Percentiles rank a stretch among this genome's conserved stretches.
These are phyloP conservation scores for Pelargonium citronellum DNA, from an alignment of 441 rosid species.

Conservation along the genomic window DNA sequence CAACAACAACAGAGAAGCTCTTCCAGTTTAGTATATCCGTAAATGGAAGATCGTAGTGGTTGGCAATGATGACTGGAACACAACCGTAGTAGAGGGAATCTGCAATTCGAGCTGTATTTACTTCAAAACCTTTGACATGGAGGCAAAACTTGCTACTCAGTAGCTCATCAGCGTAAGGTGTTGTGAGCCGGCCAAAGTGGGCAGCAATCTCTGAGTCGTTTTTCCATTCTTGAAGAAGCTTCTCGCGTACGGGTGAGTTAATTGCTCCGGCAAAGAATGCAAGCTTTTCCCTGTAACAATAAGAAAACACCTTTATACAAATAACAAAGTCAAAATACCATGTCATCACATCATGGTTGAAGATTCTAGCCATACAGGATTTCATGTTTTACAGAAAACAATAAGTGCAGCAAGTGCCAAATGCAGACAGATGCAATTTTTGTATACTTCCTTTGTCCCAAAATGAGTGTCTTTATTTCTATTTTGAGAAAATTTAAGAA, in stretches of 20 bases:
- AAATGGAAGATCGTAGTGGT: constrained; percentile 58
- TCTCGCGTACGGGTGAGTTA: constrained; percentile 51
- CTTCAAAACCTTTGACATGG: constrained; percentile 66
- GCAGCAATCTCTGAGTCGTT: constrained; percentile 49
- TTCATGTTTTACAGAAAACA: too few species aligned
- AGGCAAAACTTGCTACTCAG: constrained; percentile 59
- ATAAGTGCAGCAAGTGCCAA: too few species aligned
- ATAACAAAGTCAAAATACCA: too few species aligned
- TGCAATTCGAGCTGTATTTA: constrained; percentile 52
- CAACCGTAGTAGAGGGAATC: constrained; percentile 53
- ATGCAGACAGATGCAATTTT: too few species aligned
- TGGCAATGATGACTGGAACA: constrained; percentile 53
- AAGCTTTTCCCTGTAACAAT: constrained; percentile 38
- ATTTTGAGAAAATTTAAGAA: too few species aligned
- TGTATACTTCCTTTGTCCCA: not conserved
- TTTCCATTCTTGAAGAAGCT: constrained; percentile 42
- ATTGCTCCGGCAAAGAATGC: constrained; percentile 58
- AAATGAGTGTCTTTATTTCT: too few species aligned
- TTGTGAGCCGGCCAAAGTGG: constrained; percentile 40
- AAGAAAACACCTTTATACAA: too few species aligned
- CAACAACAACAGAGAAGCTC: constrained; percentile 46
- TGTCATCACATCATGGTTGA: too few species aligned
- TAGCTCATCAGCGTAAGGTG: constrained; percentile 46
- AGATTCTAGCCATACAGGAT: too few species aligned
- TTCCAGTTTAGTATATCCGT: constrained; percentile 52